These are phyloP conservation scores for Adansonia grandidieri DNA, from an alignment of 441 rosid genomes.

Conservation along the genomic window DNA sequence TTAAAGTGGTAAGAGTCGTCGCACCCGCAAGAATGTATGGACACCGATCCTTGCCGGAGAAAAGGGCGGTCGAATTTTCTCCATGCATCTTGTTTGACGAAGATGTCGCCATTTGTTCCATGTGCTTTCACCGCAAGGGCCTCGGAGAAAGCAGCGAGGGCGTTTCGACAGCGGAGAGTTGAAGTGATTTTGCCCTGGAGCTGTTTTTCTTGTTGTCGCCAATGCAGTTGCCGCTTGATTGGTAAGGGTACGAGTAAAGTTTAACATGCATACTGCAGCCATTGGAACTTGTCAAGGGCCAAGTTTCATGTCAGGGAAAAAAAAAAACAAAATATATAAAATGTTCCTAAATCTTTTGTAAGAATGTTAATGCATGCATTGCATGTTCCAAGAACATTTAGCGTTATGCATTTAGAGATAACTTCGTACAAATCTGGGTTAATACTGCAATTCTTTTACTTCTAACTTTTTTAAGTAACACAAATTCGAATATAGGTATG, in stretches of 20 bases:
- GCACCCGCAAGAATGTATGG: conserved; percentile 40
- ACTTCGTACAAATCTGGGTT: not conserved
- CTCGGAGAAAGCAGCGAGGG: conserved; percentile 44
- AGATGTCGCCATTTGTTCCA: conserved; percentile 24
- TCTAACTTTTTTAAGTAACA: not conserved
- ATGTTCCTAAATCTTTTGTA: too few relatives aligned
- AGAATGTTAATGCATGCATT: too few relatives aligned
- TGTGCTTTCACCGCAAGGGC: conserved; percentile 43
- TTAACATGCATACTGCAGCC: conserved; percentile 41
- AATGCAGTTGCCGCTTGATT: conserved; percentile 54
- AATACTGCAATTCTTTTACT: not conserved
- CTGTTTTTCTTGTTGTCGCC: conserved; percentile 29
- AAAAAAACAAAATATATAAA: too few relatives aligned
- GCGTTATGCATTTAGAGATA: too few relatives aligned
- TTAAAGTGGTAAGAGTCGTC: conserved; percentile 36
- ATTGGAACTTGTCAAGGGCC: not conserved
- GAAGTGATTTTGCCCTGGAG: conserved; percentile 41
- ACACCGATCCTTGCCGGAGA: conserved; percentile 29
- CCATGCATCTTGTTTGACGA: conserved; percentile 45
- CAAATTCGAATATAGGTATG: too few relatives aligned
- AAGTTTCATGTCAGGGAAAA: too few relatives aligned
- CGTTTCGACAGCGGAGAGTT: conserved; percentile 53
- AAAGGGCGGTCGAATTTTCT: conserved; percentile 33
- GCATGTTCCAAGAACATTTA: not conserved
- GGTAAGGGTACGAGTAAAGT: conserved; percentile 39